A percentile compares a stretch with the other conserved stretches of the same genome.
phyloP scores from a whole-genome alignment of 306 rosid genomes.

The barrel medic (Medicago truncatula) region MtrunA17r5.0-ANR NC_053045.1:54709001-54709500 shows the following conservation, averaged over 20 bases:
- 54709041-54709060: slow-evolving; percentile 65
- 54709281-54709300: too few species aligned
- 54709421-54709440: too few species aligned
- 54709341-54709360: too few species aligned
- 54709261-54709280: slow-evolving; percentile 46
- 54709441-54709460: slow-evolving; percentile 60
- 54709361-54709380: too few species aligned
- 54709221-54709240: slow-evolving; percentile 70
- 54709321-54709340: too few species aligned
- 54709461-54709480: slow-evolving; percentile 52
- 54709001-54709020: slow-evolving; percentile 77
- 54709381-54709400: too few species aligned
- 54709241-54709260: slow-evolving; percentile 72
- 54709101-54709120: slow-evolving; percentile 69
- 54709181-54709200: slow-evolving; percentile 77
- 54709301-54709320: too few species aligned
- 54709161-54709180: slow-evolving; percentile 56
- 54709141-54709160: slow-evolving; percentile 68
- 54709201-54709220: slow-evolving; percentile 68
- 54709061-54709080: slow-evolving; percentile 63
- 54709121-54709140: slow-evolving; percentile 82
- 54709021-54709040: slow-evolving; percentile 88
- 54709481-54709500: slow-evolving; percentile 30
- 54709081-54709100: slow-evolving; percentile 77
- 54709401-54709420: too few species aligned